Percentiles rank a stretch among this genome's conserved stretches.
Conservation (phyloP, 1,284 basidiomycete species). For the Singerocomus inundabilis region DNA sequence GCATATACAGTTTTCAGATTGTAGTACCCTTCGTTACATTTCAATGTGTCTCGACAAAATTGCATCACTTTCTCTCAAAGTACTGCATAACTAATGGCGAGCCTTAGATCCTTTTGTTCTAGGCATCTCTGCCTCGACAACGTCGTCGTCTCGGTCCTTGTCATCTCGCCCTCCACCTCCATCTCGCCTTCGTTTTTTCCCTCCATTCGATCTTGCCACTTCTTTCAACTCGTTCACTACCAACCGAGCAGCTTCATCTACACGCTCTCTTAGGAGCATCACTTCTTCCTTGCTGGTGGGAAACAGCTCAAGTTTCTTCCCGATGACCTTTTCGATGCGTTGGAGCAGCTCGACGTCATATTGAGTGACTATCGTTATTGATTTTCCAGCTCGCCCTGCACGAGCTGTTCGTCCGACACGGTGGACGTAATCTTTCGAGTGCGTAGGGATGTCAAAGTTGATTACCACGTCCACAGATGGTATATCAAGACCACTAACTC, state of each 20-base stretch:
- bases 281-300: slow-evolving; percentile 91
- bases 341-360: slow-evolving; percentile 98
- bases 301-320: slow-evolving; percentile 92
- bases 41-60: too few relatives aligned
- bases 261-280: slow-evolving; percentile 84
- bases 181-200: slow-evolving; percentile 56
- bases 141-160: slow-evolving; percentile 83
- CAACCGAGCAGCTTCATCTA: slow-evolving; percentile 84
- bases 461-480: slow-evolving; percentile 96
- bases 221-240: slow-evolving; percentile 82
- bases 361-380: slow-evolving; percentile 95
- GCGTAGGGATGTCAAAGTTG: slow-evolving; percentile 97
- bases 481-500: slow-evolving; percentile 85
- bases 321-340: slow-evolving; percentile 90
- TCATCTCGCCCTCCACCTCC: slow-evolving; percentile 59
- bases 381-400: slow-evolving; percentile 93
- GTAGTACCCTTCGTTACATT: too few relatives aligned
- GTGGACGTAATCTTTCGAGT: slow-evolving; percentile 99
- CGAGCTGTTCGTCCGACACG: slow-evolving; percentile 97
- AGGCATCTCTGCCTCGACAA: slow-evolving; percentile 80
- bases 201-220: slow-evolving; percentile 50
- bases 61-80: neutral
- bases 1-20: slow-evolving; percentile 35
- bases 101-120: slow-evolving; percentile 48
- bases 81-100: slow-evolving; percentile 26